phyloP scores from a whole-genome alignment of 768 basidiomycete species.

The Trametes punicea region DNA sequence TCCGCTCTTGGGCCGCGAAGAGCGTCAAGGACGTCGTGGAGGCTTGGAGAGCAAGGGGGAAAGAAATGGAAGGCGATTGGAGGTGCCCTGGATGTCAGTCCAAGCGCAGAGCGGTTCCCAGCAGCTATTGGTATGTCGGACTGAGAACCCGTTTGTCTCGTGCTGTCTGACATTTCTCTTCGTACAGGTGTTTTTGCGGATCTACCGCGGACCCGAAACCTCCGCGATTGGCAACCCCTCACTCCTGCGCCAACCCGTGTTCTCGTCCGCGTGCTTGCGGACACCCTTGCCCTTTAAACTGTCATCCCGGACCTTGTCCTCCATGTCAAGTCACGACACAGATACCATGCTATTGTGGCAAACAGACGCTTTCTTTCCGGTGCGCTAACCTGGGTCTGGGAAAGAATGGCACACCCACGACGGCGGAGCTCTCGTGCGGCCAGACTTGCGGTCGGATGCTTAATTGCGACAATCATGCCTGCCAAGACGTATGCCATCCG shows the following conservation, averaged over 20 bases:
- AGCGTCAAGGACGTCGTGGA: constrained; percentile 70
- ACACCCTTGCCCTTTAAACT: constrained; percentile 80
- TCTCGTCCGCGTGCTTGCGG: constrained; percentile 60
- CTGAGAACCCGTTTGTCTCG: not conserved
- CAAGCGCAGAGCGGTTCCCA: constrained; percentile 63
- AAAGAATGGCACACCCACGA: constrained; percentile 17
- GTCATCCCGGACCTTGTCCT: constrained; percentile 96
- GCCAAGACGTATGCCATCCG: constrained; percentile 67
- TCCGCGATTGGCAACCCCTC: constrained; percentile 65
- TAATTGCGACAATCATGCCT: constrained; percentile 72
- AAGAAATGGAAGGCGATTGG: constrained; percentile 76
- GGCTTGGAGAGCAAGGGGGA: constrained; percentile 71
- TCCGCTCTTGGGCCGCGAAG: constrained; percentile 83
- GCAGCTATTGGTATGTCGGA: constrained; percentile 59
- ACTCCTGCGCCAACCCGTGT: constrained; percentile 74
- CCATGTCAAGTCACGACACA: constrained; percentile 82
- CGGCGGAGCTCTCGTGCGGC: constrained; percentile 36
- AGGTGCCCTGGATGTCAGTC: constrained; percentile 92
- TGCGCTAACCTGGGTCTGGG: constrained; percentile 45
- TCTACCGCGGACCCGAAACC: constrained; percentile 70
- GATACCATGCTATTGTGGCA: constrained; percentile 75
- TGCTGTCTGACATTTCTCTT: not conserved
- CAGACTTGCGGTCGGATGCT: constrained; percentile 42
- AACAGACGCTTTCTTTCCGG: constrained; percentile 52
- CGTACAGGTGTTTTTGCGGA: constrained; percentile 79